phyloP scores from a whole-genome alignment of 176 grass and related monocot genomes.

The Melocanna baccifera region DNA sequence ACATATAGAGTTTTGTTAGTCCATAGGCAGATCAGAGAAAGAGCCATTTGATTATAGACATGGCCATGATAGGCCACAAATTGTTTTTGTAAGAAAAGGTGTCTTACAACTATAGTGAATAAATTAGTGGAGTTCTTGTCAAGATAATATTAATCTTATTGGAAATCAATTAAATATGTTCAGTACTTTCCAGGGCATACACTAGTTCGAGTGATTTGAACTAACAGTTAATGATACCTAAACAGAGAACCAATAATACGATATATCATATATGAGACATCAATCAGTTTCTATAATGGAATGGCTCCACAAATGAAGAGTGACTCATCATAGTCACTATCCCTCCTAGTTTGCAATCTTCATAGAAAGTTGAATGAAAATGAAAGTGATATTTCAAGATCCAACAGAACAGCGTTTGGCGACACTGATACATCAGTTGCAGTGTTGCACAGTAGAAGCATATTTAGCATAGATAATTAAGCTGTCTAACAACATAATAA shows the following conservation, averaged over 20 bases:
- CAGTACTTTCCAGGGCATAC: not conserved
- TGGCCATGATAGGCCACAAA: not conserved
- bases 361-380: not conserved
- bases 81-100: not conserved
- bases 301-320: not conserved
- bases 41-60: not conserved
- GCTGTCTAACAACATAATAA: not conserved
- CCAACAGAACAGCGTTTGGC: not conserved
- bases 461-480: not conserved
- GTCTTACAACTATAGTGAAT: not conserved
- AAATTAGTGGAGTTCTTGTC: not conserved
- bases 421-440: not conserved
- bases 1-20: not conserved
- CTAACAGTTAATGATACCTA: not conserved
- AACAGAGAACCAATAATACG: not conserved
- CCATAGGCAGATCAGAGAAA: not conserved
- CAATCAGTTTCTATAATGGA: constrained; percentile 3
- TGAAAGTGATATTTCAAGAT: constrained; percentile 16
- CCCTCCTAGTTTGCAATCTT: not conserved
- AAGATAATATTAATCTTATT: not conserved
- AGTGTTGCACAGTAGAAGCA: not conserved
- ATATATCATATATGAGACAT: not conserved
- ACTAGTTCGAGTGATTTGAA: not conserved
- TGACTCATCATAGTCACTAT: not conserved
- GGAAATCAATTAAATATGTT: not conserved